Base-by-base conservation (phyloP, 2,329 filamentous ascomycete species). In the Stromatinia cepivora region DNA sequence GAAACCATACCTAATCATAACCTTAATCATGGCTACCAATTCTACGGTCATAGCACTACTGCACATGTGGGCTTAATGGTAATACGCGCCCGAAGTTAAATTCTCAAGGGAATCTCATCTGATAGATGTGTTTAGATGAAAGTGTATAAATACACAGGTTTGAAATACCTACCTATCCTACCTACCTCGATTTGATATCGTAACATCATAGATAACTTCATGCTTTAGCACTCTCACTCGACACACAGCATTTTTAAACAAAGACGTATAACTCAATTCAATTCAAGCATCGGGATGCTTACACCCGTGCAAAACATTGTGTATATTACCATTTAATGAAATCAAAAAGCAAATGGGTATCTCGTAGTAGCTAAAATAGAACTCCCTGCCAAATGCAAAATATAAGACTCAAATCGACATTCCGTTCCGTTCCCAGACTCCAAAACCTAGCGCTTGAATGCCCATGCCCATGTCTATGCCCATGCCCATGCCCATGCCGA, bases 281-380 rank as follows among this genome's bases (percentile, higher is more conserved):
- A 8, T 28, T 25, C 11, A n/a, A 39, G 4, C 34, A 63, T 39
- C 5, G 2, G 39, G 39, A 15, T 42, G 13, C 13, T 17, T 1
- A 42, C 15, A 17, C 15, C 39, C 39, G 5, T 54, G 6, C 50
- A 53, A 46, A 45, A 34, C 54, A 15, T 63, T 17, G 10, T 17
- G 10, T 56, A 11, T 56, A 48, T 22, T 28, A 9, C 22, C n/a
- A 54, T 64, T 34, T 50, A 28, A 22, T 31, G 46, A 53, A 15
- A 59, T 52, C 25, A 28, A 9, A 65, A 70, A 66, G 70, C 70
- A 67, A 71, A 71, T 66, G 58, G 70, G 64, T 70, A 71, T 68
- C 58, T 66, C 42, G 46, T 56, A 62, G 54, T 54, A 63, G 48
- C 56, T 45, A 68, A 20, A 48, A n/a, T 36, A 53, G 45, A 68